A percentile compares a stretch with the other conserved stretches of the same genome.
phyloP scores from a whole-genome alignment of 2,329 filamentous ascomycete genomes.

The Sarocladium kiliense region DNA sequence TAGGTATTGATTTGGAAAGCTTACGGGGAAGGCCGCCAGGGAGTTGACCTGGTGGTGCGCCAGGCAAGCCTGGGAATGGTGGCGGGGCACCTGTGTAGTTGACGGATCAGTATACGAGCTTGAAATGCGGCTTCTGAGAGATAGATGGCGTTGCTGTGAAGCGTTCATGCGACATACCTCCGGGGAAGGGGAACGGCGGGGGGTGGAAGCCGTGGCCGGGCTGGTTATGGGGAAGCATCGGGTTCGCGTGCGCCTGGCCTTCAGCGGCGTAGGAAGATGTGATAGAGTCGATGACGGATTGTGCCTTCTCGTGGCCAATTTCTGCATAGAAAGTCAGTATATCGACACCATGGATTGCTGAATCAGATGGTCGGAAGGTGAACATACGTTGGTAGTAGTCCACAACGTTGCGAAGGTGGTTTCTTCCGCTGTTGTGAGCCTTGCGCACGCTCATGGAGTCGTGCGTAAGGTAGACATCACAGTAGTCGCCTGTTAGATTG shows the following conservation, averaged over 20 bases:
- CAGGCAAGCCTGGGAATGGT: constrained; percentile 51
- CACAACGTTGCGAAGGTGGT: constrained; percentile 94
- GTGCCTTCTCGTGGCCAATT: constrained; percentile 97
- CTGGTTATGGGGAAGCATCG: constrained; percentile 70
- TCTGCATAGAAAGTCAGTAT: constrained; percentile 44
- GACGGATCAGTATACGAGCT: constrained; percentile 20
- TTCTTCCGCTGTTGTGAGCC: constrained; percentile 93
- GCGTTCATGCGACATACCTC: constrained; percentile 24
- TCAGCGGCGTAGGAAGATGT: constrained; percentile 93
- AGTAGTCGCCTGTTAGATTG: constrained; percentile 68
- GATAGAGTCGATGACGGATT: constrained; percentile 97
- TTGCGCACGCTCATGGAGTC: constrained; percentile 99
- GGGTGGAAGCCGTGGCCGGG: constrained; percentile 47
- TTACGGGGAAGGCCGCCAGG: constrained; percentile 47
- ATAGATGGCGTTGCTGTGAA: no score
- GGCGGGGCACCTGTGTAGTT: constrained; percentile 39
- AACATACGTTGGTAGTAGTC: constrained; percentile 91
- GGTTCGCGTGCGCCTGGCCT: constrained; percentile 81
- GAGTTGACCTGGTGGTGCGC: constrained; percentile 33
- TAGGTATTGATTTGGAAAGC: constrained; percentile 42
- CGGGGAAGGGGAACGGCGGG: constrained; percentile 59
- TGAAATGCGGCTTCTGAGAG: not conserved
- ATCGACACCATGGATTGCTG: not conserved
- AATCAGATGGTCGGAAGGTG: not conserved
- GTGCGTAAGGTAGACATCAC: constrained; percentile 99